phyloP scores from a whole-genome alignment of 805 yeast species.

The Ogataea pilisensis region DNA sequence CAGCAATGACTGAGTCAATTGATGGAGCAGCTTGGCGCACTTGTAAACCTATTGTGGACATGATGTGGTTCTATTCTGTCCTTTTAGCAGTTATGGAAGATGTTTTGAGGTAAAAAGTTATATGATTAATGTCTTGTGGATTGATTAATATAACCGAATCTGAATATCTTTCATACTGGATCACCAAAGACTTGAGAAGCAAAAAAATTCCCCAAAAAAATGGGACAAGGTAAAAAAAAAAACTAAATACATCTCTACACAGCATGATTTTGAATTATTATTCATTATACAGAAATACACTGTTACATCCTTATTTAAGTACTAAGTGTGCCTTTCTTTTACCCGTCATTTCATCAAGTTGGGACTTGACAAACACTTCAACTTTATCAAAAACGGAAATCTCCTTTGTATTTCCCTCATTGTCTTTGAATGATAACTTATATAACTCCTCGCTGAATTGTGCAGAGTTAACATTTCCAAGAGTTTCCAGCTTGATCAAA shows the following conservation, averaged over 20 bases:
- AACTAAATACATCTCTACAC: not conserved
- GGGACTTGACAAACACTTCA: conserved; percentile 74
- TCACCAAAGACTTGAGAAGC: too few relatives aligned
- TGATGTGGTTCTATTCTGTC: conserved; percentile 4
- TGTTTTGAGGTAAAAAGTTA: too few relatives aligned
- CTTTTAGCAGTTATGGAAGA: too few relatives aligned
- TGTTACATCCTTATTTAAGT: conserved; percentile 40
- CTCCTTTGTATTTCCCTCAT: conserved; percentile 37
- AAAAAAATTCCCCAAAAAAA: too few relatives aligned
- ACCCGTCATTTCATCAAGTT: conserved; percentile 82
- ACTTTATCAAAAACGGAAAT: conserved; percentile 77
- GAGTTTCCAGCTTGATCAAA: conserved; percentile 72
- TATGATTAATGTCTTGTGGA: too few relatives aligned
- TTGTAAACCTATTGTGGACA: conserved; percentile 41
- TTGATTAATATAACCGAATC: too few relatives aligned
- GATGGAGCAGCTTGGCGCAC: conserved; percentile 84
- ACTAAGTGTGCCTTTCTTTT: conserved; percentile 85
- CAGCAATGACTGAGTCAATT: conserved; percentile 80
- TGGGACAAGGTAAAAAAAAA: not conserved
- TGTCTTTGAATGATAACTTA: conserved; percentile 52
- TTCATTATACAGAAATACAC: too few relatives aligned
- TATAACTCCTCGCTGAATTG: conserved; percentile 75
- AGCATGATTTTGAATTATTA: too few relatives aligned
- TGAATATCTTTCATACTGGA: too few relatives aligned
- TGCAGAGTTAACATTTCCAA: conserved; percentile 62